These are phyloP conservation scores for Dioscorea cayenensis DNA, from an alignment of 116 monocot genomes.

Conservation along the genomic window DNA sequence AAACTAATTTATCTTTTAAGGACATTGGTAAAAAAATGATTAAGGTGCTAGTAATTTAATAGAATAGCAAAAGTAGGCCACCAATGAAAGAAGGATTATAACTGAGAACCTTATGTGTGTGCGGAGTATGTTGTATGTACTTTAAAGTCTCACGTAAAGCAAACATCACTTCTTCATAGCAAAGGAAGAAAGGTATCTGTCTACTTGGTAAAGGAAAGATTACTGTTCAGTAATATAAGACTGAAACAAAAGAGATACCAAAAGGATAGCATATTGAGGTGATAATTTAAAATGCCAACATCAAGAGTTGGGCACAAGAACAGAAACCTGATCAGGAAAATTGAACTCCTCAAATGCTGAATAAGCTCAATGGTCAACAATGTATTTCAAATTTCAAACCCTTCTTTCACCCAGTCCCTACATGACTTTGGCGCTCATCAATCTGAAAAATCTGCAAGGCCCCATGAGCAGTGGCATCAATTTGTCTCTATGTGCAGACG, in stretches of 20 bases:
- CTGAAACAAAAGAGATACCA: not conserved
- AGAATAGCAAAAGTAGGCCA: no score
- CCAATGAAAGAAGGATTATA: not conserved
- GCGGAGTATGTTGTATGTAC: constrained; percentile 61
- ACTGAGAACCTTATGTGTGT: constrained; percentile 58
- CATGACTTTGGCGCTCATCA: constrained; percentile 96
- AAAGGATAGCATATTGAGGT: constrained; percentile 78
- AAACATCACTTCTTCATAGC: constrained; percentile 77
- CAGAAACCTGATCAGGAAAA: constrained; percentile 49
- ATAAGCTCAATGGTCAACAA: not conserved
- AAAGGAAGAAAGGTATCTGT: constrained; percentile 78
- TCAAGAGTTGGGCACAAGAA: constrained; percentile 87
- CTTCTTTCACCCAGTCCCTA: constrained; percentile 99
- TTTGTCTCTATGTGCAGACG: constrained; percentile 56
- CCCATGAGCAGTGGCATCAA: constrained; percentile 89
- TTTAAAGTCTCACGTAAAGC: constrained; percentile 79
- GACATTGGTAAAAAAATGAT: not conserved
- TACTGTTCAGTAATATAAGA: not conserved
- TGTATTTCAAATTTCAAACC: constrained; percentile 30
- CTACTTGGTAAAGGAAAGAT: constrained; percentile 5
- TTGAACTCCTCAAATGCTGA: not conserved
- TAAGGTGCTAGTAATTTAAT: no score
- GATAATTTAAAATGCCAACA: constrained; percentile 55
- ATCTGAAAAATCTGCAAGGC: constrained; percentile 87
- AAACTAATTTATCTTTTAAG: no score